These are phyloP conservation scores for Xylaria polymorpha DNA, from an alignment of 2,329 filamentous ascomycete species.

Conservation along the genomic window DNA sequence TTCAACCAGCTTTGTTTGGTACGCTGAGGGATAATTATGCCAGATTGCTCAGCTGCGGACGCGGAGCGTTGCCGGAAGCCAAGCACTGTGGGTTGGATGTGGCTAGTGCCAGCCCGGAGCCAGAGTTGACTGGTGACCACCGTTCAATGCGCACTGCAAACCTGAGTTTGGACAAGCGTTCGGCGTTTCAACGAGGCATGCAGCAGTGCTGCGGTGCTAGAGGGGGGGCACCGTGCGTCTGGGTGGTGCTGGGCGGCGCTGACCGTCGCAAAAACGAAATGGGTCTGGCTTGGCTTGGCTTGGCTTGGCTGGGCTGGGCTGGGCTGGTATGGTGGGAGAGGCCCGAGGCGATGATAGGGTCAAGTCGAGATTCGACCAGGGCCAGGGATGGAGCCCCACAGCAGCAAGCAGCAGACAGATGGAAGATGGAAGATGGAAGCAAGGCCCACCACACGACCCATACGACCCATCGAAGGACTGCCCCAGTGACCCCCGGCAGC, in stretches of 20 bases:
- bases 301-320: constrained; percentile 10
- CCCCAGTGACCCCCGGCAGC: constrained; percentile 35
- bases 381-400: constrained; percentile 26
- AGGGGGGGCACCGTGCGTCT: constrained; percentile 29
- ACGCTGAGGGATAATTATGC: constrained; percentile 26
- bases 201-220: constrained; percentile 9
- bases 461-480: constrained; percentile 50
- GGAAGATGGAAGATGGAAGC: too few species aligned
- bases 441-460: neutral
- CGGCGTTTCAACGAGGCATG: constrained; percentile 29
- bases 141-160: constrained; percentile 24
- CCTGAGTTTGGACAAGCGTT: constrained; percentile 28
- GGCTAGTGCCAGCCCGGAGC: constrained; percentile 22
- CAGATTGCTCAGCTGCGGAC: constrained; percentile 6
- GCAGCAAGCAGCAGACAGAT: neutral
- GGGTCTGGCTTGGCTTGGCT: constrained; percentile 15
- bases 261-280: constrained; percentile 27
- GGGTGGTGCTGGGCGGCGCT: constrained; percentile 15
- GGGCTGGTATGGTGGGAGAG: neutral
- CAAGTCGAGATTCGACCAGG: neutral
- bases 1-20: neutral
- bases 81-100: constrained; percentile 21
- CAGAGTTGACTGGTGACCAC: constrained; percentile 26
- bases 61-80: constrained; percentile 1
- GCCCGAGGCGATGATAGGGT: constrained; percentile 6